A percentile compares a stretch with the other conserved stretches of the same genome.
These are phyloP conservation scores for Thelonectria blattea DNA, from an alignment of 2,329 filamentous ascomycete species.

Conservation along the genomic window DNA sequence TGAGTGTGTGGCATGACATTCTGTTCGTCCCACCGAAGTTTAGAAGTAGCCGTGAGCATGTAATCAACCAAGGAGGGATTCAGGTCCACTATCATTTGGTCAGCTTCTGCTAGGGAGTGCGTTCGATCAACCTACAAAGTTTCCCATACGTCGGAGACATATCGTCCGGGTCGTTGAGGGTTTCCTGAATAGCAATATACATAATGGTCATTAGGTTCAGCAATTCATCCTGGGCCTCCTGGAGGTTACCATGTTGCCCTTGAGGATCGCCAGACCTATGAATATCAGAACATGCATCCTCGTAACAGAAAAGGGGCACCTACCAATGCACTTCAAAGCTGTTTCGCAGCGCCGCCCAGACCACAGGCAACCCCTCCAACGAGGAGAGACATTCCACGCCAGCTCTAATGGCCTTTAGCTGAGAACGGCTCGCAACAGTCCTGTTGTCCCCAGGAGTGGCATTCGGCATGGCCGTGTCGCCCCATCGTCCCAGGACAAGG, in stretches of 20 bases:
- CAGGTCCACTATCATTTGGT: slow-evolving; percentile 54
- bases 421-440: slow-evolving; percentile 59
- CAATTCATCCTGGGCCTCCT: slow-evolving; percentile 64
- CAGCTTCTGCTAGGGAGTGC: slow-evolving; percentile 13
- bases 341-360: slow-evolving; percentile 58
- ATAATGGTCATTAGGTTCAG: slow-evolving; percentile 69
- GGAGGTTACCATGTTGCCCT: slow-evolving; percentile 49
- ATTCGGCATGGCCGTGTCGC: slow-evolving; percentile 64
- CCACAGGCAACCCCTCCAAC: slow-evolving; percentile 55
- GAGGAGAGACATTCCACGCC: slow-evolving; percentile 59
- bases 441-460: slow-evolving; percentile 49
- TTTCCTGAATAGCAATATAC: slow-evolving; percentile 65
- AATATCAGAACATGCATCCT: slow-evolving; percentile 37
- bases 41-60: slow-evolving; percentile 72
- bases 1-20: slow-evolving; percentile 66
- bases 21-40: slow-evolving; percentile 75
- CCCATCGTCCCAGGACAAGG: slow-evolving; percentile 73
- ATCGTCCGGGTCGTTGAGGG: slow-evolving; percentile 57
- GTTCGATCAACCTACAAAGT: slow-evolving; percentile 51
- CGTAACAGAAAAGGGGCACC: slow-evolving; percentile 17
- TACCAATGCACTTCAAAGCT: slow-evolving; percentile 62
- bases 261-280: slow-evolving; percentile 53
- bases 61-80: slow-evolving; percentile 74
- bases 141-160: slow-evolving; percentile 55
- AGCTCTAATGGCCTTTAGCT: slow-evolving; percentile 65